phyloP scores from a whole-genome alignment of 495 filamentous ascomycete genomes.

The Penicillium coffeae region DNA sequence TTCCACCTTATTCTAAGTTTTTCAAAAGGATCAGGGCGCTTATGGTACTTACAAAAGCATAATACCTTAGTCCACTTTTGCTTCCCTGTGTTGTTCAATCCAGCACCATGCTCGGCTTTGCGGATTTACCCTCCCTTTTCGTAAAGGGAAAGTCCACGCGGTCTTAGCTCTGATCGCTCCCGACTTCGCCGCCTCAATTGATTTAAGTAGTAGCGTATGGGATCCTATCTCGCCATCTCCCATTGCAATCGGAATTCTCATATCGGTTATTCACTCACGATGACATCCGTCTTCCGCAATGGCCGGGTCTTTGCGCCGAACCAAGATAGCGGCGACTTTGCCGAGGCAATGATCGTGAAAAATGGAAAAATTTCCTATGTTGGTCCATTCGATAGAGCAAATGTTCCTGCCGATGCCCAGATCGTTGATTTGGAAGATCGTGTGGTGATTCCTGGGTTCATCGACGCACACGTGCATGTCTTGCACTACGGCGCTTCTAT shows the following conservation, averaged over 20 bases:
- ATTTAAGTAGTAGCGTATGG: conserved; percentile 10
- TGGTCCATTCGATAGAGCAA: conserved; percentile 35
- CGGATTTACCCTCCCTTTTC: not conserved
- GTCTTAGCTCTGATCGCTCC: not conserved
- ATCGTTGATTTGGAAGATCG: conserved; percentile 43
- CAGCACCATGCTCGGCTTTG: not conserved
- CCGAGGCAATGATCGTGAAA: conserved; percentile 36
- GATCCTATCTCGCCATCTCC: not conserved
- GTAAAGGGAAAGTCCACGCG: conserved; percentile 19
- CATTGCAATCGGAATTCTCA: not conserved
- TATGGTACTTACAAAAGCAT: too few species aligned
- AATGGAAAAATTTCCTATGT: conserved; percentile 37
- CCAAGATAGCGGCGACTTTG: conserved; percentile 28
- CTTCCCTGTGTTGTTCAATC: too few species aligned
- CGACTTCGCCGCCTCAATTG: conserved; percentile 6
- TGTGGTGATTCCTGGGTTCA: conserved; percentile 58
- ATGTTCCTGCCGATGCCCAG: conserved; percentile 25
- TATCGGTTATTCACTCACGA: conserved; percentile 5
- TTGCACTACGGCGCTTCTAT: conserved; percentile 58
- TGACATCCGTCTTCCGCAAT: conserved; percentile 43
- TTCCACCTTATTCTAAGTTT: too few species aligned
- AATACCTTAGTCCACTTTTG: too few species aligned
- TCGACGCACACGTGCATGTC: conserved; percentile 62
- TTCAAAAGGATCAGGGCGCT: too few species aligned
- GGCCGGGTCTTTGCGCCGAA: conserved; percentile 40